phyloP scores from a whole-genome alignment of 164 flowering plant species.

The Vitis labrusca region DNA sequence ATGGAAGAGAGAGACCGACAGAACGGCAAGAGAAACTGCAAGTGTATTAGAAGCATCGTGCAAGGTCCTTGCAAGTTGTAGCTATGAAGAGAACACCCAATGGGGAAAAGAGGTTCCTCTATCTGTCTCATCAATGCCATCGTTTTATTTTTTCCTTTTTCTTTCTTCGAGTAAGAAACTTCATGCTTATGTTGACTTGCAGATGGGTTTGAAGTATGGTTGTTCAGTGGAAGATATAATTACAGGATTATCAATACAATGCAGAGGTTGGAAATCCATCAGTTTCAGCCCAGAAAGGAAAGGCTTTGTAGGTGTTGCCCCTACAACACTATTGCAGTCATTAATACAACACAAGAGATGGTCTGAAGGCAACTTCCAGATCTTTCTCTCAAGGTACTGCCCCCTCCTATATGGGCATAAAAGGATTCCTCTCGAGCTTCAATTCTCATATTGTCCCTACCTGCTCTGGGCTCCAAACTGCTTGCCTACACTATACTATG shows the following conservation, averaged over 20 bases:
- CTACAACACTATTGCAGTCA: constrained; percentile 21
- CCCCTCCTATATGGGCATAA: constrained; percentile 26
- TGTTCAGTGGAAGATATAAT: constrained; percentile 38
- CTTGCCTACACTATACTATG: constrained; percentile 23
- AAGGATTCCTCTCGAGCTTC: constrained; percentile 23
- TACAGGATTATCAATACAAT: constrained; percentile 36
- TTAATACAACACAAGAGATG: constrained; percentile 35
- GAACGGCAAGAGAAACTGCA: constrained; percentile 11
- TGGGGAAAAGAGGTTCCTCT: constrained; percentile 43
- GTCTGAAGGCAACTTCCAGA: constrained; percentile 34
- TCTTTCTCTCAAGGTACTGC: constrained; percentile 25
- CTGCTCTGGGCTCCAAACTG: constrained; percentile 29
- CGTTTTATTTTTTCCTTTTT: constrained; percentile 3
- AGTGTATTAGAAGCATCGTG: constrained; percentile 22
- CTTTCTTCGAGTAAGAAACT: too few species aligned
- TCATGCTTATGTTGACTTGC: constrained; percentile 1
- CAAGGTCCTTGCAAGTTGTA: constrained; percentile 32
- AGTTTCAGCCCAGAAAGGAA: constrained; percentile 22
- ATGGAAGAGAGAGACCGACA: constrained; percentile 3
- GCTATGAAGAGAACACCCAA: constrained; percentile 30
- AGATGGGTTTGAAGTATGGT: constrained; percentile 40
- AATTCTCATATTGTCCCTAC: constrained; percentile 22
- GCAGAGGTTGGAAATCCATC: constrained; percentile 9
- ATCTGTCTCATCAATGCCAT: not conserved
- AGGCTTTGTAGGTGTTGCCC: constrained; percentile 29